Evolutionary conservation across 345 rosid genomes (phyloP).

Genomic region (Geranium rotundifolium): DNA sequence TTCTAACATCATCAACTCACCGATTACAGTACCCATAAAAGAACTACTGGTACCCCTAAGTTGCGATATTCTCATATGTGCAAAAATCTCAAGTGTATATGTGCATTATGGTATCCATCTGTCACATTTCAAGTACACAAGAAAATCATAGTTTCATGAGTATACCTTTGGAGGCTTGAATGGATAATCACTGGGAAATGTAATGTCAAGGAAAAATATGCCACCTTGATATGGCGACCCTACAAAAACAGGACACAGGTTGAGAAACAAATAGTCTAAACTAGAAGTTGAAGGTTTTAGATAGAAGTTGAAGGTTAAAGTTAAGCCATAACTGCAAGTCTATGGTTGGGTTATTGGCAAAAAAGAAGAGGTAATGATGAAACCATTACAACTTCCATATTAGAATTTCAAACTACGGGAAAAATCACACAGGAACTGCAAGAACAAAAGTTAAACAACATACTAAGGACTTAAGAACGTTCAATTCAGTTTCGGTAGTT

Average conservation of each 20-base stretch:
- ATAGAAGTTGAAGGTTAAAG: no score
- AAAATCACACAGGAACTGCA: not conserved
- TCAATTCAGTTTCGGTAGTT: not conserved
- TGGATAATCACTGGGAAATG: conserved; percentile 77
- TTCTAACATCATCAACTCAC: no score
- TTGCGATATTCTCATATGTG: no score
- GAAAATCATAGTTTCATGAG: not conserved
- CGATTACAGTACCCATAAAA: not conserved
- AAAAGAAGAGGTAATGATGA: not conserved
- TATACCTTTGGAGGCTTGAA: conserved; percentile 84
- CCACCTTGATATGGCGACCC: conserved; percentile 92
- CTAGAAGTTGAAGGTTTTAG: no score
- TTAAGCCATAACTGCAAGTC: no score
- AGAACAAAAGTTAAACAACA: no score
- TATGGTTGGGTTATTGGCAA: not conserved
- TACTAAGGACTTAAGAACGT: no score
- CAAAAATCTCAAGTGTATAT: not conserved
- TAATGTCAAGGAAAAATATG: conserved; percentile 65
- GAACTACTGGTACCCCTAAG: no score
- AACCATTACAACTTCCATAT: not conserved
- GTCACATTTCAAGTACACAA: no score
- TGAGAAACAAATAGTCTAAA: no score
- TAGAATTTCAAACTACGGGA: not conserved
- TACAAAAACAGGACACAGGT: conserved; percentile 13
- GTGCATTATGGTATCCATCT: not conserved